Evolutionary conservation across 345 rosid genomes (phyloP).

Genomic region (Eucalyptus pumila): DNA sequence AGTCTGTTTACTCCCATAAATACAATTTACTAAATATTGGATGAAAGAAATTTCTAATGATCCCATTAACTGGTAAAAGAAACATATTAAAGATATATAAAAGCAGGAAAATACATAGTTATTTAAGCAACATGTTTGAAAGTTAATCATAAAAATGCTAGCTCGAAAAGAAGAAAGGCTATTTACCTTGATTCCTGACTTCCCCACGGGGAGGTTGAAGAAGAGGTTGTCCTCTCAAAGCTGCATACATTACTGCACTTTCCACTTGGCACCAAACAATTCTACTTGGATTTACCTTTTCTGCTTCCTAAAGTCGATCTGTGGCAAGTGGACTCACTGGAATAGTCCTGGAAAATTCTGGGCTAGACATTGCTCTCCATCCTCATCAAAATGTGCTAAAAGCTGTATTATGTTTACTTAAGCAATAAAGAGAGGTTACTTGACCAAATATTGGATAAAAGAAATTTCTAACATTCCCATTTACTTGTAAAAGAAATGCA

Average conservation of each 20-base stretch:
- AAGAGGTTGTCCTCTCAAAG: background rate
- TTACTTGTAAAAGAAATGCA: background rate
- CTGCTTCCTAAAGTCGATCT: background rate
- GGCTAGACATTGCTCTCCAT: slow-evolving; percentile 10
- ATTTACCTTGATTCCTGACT: background rate
- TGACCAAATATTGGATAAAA: background rate
- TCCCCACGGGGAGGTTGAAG: background rate
- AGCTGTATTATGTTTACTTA: background rate
- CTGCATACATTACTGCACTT: background rate
- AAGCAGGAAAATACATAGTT: background rate
- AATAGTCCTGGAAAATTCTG: slow-evolving; percentile 2
- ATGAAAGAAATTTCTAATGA: background rate
- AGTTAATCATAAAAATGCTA: background rate
- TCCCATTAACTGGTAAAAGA: background rate
- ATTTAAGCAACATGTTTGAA: background rate
- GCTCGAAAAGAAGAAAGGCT: background rate
- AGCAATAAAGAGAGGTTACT: background rate
- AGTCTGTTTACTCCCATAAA: background rate
- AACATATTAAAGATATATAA: background rate
- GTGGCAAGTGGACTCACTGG: background rate
- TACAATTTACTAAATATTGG: background rate
- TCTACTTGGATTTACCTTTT: background rate
- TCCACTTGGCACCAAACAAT: background rate
- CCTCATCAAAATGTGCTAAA: background rate
- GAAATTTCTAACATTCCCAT: background rate